Evolutionary conservation across 164 flowering plant species (phyloP), one percentile per base, ranked within the genome.

Genomic region (Piper betle): DNA sequence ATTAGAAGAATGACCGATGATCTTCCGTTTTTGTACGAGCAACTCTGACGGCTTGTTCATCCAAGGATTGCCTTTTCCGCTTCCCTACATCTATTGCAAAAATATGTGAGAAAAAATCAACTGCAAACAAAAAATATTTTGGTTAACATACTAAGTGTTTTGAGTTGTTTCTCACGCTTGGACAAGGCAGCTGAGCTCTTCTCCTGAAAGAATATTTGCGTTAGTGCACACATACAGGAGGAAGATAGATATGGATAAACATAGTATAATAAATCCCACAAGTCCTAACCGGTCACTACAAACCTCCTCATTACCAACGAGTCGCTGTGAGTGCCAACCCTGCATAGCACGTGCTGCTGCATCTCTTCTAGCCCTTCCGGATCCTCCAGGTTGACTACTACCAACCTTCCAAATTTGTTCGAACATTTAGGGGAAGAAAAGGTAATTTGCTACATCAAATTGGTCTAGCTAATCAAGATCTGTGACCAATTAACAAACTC

Each of bases 261-360:
- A 25, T 2, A 25, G 1, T 4, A 25, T 55, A 13, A 33, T 55
- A 56, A 17, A 20, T 66, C 15, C 37, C 61, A 71, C 70, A 71
- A 41, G 88, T 96, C 90, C 85, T 87, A 40, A 81, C 81, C 43
- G 84, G 76, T 8, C 88, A 90, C 57, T 89, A 67, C 86, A 84
- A 71, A 85, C 83, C 75, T 89, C 98, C 66, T 91, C 98, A 71
- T 80, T 82, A 64, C 90, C 81, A 64, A 81, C 81, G 70, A 81
- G 78, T 39, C 91, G 93, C 66, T 85, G 88, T 55, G 91, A 80
- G 61, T 87, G 92, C 96, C 96, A 92, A 63, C 95, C 96, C 74
- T 88, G 96, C 96, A 85, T 87, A 41, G 96, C 96, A 66, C 98
- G 96, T 71, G 91, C 92, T 53, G 98, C 98, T 60, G 98, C 87